Base-by-base conservation (phyloP, 768 basidiomycete genomes). In the Mycena capillaripes region DNA sequence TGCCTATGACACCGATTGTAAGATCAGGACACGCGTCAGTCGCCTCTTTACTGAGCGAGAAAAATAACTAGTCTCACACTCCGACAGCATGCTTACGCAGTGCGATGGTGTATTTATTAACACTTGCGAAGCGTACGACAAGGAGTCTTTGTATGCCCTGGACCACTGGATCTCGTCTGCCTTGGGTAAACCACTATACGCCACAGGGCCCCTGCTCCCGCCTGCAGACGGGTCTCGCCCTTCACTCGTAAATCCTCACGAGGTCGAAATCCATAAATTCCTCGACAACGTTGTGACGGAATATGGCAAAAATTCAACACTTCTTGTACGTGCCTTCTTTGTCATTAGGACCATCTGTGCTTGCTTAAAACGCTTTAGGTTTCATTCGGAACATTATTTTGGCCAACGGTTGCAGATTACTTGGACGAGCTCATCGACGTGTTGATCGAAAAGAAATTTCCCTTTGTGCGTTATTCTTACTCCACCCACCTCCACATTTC, bases 161-260 rank as follows among this genome's bases (percentile, higher is more conserved):
- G 42, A 69, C 19, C 27, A 36, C 9, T 78, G 78, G 78, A 59
- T 71, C 16, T 19, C 70, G 25, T 63, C 40, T 1, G 42, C 62
- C 19, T 25, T 60, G 53, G 19, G 44, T 10, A 74, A 78, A 48
- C 27, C 60, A 2, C 53, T 76, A 25, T 77, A 79, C 55, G 55
- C 55, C 2, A 30, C 78, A 6, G 77, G 78, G n/a, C 78, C 78
- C 12, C 48, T 79, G n/a, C 40, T 78, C 17, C 73, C 77, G 27
- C 42, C 42, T 17, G 56, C 27, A 4, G 27, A 58, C 27, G 58
- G 53, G 3, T n/a, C n/a, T n/a, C 58, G 34, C 21, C 23, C 62
- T 23, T 62, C 62, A n/a, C n/a, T n/a, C n/a, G 25, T 57, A 46
- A 58, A 25, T 42, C 29, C 69, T 2, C 42, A 36, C 42, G 63